Evolutionary conservation across 2,329 filamentous ascomycete genomes (phyloP), one percentile per base, ranked within the genome.

Genomic region (Penicillium fuscoglaucum): DNA sequence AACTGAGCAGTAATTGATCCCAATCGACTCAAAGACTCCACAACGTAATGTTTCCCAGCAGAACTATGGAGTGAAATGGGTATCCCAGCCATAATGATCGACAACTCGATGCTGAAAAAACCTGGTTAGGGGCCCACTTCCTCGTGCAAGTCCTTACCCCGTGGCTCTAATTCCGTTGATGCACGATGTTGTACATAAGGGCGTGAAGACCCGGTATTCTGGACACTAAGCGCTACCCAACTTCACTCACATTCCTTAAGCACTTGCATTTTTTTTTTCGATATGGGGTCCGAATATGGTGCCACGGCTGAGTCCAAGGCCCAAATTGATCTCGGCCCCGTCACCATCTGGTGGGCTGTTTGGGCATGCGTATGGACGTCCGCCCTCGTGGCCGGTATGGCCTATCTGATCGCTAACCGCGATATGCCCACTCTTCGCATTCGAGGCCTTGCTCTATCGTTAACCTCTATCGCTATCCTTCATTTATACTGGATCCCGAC

Each of bases 401-500:
- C 61, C 56, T 74, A 70, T 63, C 69, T 76, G 59, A 62, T 76
- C 37, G 48, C 55, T 19, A 66, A 72, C 49, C 73, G 73, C 31
- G 57, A 73, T 31, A 67, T 68, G 28, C 75, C 74, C 9, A 69
- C 71, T 3, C 67, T 78, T 3, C 70, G 73, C 28, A 72, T 78
- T 55, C 71, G 76, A 19, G 76, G 76, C 33, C 67, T 78, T n/a
- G 61, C 62, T 35, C 66, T 78, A 17, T 72, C 71, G 9, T 63
- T 78, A 47, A 64, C 71, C 37, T 72, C 74, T 17, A 69, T 78
- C 19, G 66, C 70, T 1, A 58, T 74, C 21, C 72, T 78, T 45
- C 76, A 78, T 62, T 60, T 77, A 17, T 78, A 77, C 61, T 72
- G 69, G 65, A 61, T 70, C 33, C 61, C 70, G 10, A 70, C 69